Evolutionary conservation across 1,284 basidiomycete species (phyloP).

Genomic region (Melanopsichium pennsylvanicum): DNA sequence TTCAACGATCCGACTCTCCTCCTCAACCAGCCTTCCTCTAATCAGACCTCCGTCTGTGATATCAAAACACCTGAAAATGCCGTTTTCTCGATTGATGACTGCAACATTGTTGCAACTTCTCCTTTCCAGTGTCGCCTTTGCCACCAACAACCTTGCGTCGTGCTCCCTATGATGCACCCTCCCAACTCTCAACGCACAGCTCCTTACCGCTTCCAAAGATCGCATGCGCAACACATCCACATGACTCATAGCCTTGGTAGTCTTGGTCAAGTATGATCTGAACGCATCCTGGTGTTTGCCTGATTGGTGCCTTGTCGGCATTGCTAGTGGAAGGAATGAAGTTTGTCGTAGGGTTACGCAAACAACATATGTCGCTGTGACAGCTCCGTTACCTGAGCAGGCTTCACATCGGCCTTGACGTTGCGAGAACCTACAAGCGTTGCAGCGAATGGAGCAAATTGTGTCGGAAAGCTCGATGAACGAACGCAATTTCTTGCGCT

Average conservation of each 20-base stretch:
- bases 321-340: slow-evolving; percentile 29
- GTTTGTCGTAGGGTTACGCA: slow-evolving; percentile 41
- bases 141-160: slow-evolving; percentile 74
- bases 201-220: slow-evolving; percentile 71
- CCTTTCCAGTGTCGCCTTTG: slow-evolving; percentile 68
- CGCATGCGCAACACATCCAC: slow-evolving; percentile 74
- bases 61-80: slow-evolving; percentile 72
- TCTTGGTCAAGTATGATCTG: slow-evolving; percentile 71
- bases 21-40: slow-evolving; percentile 70
- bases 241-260: slow-evolving; percentile 76
- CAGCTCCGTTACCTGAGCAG: slow-evolving; percentile 19
- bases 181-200: slow-evolving; percentile 71
- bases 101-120: slow-evolving; percentile 73
- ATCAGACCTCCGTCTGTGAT: slow-evolving; percentile 75
- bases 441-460: slow-evolving; percentile 20
- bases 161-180: slow-evolving; percentile 82
- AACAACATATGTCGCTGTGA: slow-evolving; percentile 36
- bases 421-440: slow-evolving; percentile 12
- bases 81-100: slow-evolving; percentile 75
- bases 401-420: slow-evolving; percentile 16
- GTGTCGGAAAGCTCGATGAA: slow-evolving; percentile 46
- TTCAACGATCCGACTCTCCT: slow-evolving; percentile 66
- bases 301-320: slow-evolving; percentile 19
- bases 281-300: slow-evolving; percentile 68
- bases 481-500: slow-evolving; percentile 45